Conservation (phyloP, 768 basidiomycete genomes). For the Lentinula lateritia region DNA sequence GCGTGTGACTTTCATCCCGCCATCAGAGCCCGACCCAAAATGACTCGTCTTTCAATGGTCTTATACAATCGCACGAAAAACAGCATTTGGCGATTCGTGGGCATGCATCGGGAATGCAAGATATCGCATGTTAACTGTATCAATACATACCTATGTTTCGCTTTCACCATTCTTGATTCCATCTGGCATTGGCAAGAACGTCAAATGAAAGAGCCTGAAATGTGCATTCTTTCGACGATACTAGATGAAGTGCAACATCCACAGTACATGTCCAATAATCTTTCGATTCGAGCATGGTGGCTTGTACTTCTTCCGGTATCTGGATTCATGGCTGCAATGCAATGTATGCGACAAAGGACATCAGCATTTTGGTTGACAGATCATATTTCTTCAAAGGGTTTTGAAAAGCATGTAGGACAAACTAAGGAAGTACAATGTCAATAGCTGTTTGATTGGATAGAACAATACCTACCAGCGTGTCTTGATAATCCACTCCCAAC, state of each 20-base stretch:
- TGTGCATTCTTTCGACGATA: neutral
- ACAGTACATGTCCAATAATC: too few relatives aligned
- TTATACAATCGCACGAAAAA: neutral
- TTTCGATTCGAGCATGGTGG: too few relatives aligned
- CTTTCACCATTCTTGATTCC: neutral
- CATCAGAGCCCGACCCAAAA: neutral
- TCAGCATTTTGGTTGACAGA: too few relatives aligned
- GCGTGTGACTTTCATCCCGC: neutral
- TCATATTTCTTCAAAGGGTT: too few relatives aligned
- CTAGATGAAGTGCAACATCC: neutral
- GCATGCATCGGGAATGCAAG: neutral
- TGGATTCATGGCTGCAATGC: too few relatives aligned
- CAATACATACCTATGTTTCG: neutral
- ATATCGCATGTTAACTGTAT: neutral
- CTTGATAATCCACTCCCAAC: too few relatives aligned
- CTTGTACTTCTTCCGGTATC: too few relatives aligned
- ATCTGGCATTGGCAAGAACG: neutral
- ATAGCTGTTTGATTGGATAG: too few relatives aligned
- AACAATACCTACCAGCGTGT: too few relatives aligned
- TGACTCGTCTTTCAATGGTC: neutral
- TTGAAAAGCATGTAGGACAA: too few relatives aligned
- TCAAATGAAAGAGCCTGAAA: neutral
- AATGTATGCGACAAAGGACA: too few relatives aligned
- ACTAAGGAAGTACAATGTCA: too few relatives aligned
- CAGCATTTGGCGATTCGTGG: neutral